phyloP scores from a whole-genome alignment of 495 filamentous ascomycete species.

The Cercophora samala region DNA sequence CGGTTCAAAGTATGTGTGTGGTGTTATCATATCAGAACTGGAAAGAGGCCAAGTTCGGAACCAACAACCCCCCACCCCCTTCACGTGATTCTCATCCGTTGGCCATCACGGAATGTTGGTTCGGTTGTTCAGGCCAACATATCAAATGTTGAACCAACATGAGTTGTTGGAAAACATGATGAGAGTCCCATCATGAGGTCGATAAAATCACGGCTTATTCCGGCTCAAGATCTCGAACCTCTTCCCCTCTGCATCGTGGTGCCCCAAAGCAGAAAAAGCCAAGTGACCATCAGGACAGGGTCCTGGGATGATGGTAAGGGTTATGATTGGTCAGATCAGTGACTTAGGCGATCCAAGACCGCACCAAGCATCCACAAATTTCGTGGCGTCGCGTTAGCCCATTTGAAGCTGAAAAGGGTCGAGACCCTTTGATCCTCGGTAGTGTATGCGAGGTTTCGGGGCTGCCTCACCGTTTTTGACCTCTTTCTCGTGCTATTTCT shows the following conservation, averaged over 20 bases:
- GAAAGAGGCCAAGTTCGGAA: too few relatives aligned
- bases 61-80: too few relatives aligned
- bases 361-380: neutral
- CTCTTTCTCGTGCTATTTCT: neutral
- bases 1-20: too few relatives aligned
- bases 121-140: neutral
- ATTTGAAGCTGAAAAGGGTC: neutral
- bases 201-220: neutral
- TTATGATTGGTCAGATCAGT: neutral
- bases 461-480: neutral
- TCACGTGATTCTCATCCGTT: too few relatives aligned
- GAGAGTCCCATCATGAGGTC: neutral
- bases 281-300: neutral
- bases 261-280: neutral
- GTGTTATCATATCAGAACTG: too few relatives aligned
- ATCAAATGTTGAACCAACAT: neutral
- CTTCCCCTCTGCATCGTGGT: neutral
- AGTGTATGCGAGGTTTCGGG: neutral
- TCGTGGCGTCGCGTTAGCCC: neutral
- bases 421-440: neutral
- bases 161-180: neutral
- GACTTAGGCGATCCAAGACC: neutral
- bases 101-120: too few relatives aligned
- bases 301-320: neutral
- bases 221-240: neutral